Base-by-base conservation (phyloP, 2,329 filamentous ascomycete species). In the Madurella fahalii region DNA sequence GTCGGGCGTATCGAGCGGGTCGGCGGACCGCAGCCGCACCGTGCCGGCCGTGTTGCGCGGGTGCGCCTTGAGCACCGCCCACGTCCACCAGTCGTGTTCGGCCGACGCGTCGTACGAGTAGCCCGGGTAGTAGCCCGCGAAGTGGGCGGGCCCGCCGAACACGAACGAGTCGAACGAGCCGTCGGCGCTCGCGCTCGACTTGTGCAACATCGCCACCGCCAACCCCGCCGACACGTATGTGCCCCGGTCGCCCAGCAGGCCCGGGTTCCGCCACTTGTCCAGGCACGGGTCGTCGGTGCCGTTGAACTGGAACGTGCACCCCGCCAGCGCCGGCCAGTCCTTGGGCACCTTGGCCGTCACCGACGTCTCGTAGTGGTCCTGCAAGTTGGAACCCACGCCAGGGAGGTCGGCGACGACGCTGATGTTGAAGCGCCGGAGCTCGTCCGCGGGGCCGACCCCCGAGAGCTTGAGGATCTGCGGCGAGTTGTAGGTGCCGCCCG, bases 1-100 rank as follows among this genome's bases (percentile, higher is more conserved):
- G 5, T 78, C 67, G 0, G 87, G 86, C 2, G 76, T 72, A 51
- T 88, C 85, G 1, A 81, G 78, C 0, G 86, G 85, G 64, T 89
- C 79, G 0, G 78, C 70, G 0, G 81, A 84, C 15, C 73, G 73
- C 5, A 90, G 77, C 3, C 69, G 77, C 4, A 90, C 85, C 1
- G 76, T 79, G 9, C 87, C 87, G 5, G 78, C 79, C 1, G 64
- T 71, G 57, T 89, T 87, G 50, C 81, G 78, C 0, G 84, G 78
- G 62, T 86, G 84, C 0, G 80, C 77, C 68, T 86, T 85, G 50
- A 89, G 73, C 2, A 79, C 75, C 57, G 69, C 64, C 71, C 72
- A 76, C 15, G 65, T 67, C 69, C 70, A 75, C 65, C 75, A 73
- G 55, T 74, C 71, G 64, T 56, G 70, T 8, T 67, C 61, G 2